Conservation (phyloP, 306 rosid species). For the Cotoneaster glaucophyllus region DNA sequence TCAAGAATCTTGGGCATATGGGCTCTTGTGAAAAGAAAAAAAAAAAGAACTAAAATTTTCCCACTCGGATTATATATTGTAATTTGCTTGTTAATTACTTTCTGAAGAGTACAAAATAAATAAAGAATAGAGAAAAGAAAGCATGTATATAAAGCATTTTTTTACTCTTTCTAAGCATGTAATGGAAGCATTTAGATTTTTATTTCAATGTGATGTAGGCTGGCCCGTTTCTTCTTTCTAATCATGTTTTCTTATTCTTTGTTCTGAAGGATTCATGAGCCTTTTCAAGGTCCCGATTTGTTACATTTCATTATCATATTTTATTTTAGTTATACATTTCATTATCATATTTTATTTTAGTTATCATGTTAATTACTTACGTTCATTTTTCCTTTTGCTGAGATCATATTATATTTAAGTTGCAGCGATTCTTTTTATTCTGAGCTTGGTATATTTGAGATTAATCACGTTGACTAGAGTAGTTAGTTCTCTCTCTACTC, state of each 20-base stretch:
- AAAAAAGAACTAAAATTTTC: neutral
- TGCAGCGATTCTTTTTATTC: neutral
- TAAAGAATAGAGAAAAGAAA: neutral
- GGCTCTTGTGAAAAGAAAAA: conserved; percentile 28
- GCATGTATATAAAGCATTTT: neutral
- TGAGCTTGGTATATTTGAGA: too few relatives aligned
- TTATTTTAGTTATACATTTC: neutral
- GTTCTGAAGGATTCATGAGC: neutral
- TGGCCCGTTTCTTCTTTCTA: neutral
- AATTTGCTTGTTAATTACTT: conserved; percentile 26
- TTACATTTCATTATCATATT: neutral
- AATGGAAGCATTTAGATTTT: neutral
- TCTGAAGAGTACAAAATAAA: neutral
- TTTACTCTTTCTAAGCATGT: neutral
- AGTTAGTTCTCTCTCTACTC: too few relatives aligned
- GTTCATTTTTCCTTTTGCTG: neutral
- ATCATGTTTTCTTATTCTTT: neutral
- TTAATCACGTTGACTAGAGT: too few relatives aligned
- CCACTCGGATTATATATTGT: conserved; percentile 17
- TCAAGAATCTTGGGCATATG: conserved; percentile 46
- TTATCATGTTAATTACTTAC: neutral
- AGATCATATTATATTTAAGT: neutral
- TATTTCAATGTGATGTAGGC: neutral
- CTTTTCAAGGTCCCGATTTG: neutral
- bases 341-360: neutral